These are phyloP conservation scores for Acrocalymma vagum DNA, from an alignment of 2,329 filamentous ascomycete genomes.

Conservation along the genomic window DNA sequence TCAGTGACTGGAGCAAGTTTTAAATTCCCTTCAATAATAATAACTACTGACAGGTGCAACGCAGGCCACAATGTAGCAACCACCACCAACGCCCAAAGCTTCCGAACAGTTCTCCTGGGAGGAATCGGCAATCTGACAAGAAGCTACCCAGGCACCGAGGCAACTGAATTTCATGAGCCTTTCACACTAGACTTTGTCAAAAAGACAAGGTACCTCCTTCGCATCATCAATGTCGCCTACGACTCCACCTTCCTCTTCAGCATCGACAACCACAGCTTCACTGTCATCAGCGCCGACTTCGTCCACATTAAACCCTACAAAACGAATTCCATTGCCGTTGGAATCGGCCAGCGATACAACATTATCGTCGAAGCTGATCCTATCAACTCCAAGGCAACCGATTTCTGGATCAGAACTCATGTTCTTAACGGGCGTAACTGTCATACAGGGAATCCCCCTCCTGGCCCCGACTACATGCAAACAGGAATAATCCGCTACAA, in stretches of 20 bases:
- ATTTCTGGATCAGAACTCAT: conserved; percentile 60
- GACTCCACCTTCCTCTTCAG: conserved; percentile 66
- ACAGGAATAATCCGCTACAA: conserved; percentile 60
- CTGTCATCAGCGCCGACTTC: conserved; percentile 73
- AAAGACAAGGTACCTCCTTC: conserved; percentile 73
- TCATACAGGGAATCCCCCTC: too few relatives aligned
- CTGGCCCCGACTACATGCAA: conserved; percentile 61
- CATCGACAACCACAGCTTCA: conserved; percentile 70
- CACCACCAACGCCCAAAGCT: too few relatives aligned
- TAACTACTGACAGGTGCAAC: conserved; percentile 65
- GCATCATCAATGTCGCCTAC: conserved; percentile 76
- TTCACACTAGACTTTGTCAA: conserved; percentile 47
- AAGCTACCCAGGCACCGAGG: too few relatives aligned
- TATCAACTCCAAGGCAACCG: conserved; percentile 20
- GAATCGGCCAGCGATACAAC: conserved; percentile 75
- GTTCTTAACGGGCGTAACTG: too few relatives aligned
- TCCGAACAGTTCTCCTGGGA: too few relatives aligned
- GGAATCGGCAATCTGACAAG: too few relatives aligned
- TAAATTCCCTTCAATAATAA: conserved; percentile 61
- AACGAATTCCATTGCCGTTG: conserved; percentile 68
- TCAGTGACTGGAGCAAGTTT: conserved; percentile 59
- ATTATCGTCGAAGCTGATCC: conserved; percentile 67
- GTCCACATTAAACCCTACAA: conserved; percentile 65
- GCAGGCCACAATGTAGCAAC: conserved; percentile 50
- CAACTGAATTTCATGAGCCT: conserved; percentile 49